Evolutionary conservation across 1,284 basidiomycete species (phyloP), one percentile per base, ranked within the genome.

Genomic region (Phaffia rhodozyma): DNA sequence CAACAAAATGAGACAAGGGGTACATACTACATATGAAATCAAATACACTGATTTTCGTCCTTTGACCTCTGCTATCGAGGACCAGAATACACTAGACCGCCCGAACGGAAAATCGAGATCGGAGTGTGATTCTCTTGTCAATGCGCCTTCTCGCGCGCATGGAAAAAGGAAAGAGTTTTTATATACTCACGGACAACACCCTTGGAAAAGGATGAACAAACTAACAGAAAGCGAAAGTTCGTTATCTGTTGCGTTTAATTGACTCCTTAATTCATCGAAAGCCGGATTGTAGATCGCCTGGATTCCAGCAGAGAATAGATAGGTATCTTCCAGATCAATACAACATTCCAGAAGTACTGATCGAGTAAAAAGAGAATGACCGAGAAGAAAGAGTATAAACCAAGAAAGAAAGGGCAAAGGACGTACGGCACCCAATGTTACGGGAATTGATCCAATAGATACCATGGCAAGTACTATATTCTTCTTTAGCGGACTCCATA

Each of bases 151-250:
- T 23, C 43, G 23, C 25, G 38, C 43, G 52, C 27, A 1, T 4
- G 49, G 7, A 27, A 5, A 25, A 48, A 29, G 27, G 7, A 32
- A 43, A 16, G 13, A 16, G 13, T 11, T 43, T 16, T 43, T 43
- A 16, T 43, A 43, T 43, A 43, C 27, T 61, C 50, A 55, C 0
- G 87, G 87, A 58, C 84, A 75, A 16, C 76, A 72, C 1, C 88
- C 88, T 72, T 89, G 87, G n/a, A 87, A 73, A 25, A 89, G 75
- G 68, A 92, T 90, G 74, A 89, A 93, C 18, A 88, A 70, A 0
- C 86, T 84, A 11, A 92, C 73, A 68, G 82, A 84, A 70, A 86
- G 78, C 61, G 87, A 86, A 62, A 93, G 84, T 68, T 89, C 79
- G 1, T 80, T 76, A 56, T 82, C 79, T 0, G 81, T 83, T 0